Percentiles rank a stretch among this genome's conserved stretches.
phyloP scores from a whole-genome alignment of 768 basidiomycete genomes.

The Suillus weaverae region DNA sequence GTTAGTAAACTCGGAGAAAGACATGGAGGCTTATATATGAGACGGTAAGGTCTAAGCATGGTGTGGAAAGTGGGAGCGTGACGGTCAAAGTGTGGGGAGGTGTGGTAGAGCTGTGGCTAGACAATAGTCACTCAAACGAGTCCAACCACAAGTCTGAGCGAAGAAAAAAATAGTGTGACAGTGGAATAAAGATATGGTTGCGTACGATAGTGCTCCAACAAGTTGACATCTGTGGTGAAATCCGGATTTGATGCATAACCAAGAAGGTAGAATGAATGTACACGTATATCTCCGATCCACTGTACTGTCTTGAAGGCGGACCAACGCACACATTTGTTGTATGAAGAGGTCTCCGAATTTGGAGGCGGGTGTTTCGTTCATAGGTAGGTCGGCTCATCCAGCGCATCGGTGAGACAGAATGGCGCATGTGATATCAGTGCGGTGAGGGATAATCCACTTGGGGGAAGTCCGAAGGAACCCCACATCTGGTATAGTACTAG shows the following conservation, averaged over 20 bases:
- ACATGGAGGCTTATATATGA: neutral
- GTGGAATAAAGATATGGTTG: neutral
- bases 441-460: neutral
- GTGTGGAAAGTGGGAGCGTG: neutral
- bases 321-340: neutral
- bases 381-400: neutral
- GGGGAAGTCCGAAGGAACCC: neutral
- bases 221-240: neutral
- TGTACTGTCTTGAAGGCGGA: neutral
- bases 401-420: neutral
- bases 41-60: neutral
- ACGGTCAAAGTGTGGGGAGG: neutral
- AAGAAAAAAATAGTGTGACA: neutral
- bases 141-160: neutral
- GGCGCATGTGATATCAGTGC: neutral
- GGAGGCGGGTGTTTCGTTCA: neutral
- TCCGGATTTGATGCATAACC: neutral
- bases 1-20: neutral
- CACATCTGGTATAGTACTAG: no score
- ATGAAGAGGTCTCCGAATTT: neutral
- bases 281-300: neutral
- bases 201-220: neutral
- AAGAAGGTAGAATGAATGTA: neutral
- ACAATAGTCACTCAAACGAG: neutral
- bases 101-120: neutral